Base-by-base conservation (phyloP, 495 filamentous ascomycete species). In the Neurospora tetrasperma region DNA sequence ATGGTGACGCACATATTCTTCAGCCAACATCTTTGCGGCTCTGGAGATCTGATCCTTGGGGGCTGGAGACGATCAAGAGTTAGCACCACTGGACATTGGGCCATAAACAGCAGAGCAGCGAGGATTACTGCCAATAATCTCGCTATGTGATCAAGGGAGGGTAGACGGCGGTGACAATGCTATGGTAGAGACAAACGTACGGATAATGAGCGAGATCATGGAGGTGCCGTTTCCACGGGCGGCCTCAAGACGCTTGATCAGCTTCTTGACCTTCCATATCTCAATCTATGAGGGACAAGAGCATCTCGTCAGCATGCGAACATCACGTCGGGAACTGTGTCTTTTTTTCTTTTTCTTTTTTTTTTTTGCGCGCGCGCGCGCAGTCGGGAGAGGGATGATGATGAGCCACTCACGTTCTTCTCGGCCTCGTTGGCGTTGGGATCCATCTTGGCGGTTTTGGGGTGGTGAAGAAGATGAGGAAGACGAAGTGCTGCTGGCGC, bases 131-230 rank as follows among this genome's bases (percentile, higher is more conserved):
- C 31, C 40, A 76, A 76, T 46, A 72, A 70, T 68, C 48, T 70
- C 66, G 59, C 23, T 3, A 66, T 66, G 54, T 27, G 54, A 66
- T 66, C 54, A 66, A 66, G 54, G 54, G 68, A 16, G 48, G 44
- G 42, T 43, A 18, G 70, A 70, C 73, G 42, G 77, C 74, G 74
- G 72, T 74, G 76, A 74, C 73, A 74, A 72, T 77, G 76, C 75
- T 23, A 14, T 4, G 31, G 70, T 73, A 70, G 66, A 73, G 73
- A 69, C 42, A n/a, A 18, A 87, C 92, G 76, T 84, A 95, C 93
- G 96, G 78, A 99, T 99, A 76, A 99, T 98, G 76, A 99, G 89
- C 42, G 95, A 98, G 81, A 99, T 99, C 96, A 98, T 98, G 82
- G 90, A 93, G 73, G 94, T 98, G 84, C 94, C 94, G 87, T 98